Evolutionary conservation across 805 yeast genomes (phyloP), one percentile per base, ranked within the genome.

Genomic region (Cyberlindnera veronae): DNA sequence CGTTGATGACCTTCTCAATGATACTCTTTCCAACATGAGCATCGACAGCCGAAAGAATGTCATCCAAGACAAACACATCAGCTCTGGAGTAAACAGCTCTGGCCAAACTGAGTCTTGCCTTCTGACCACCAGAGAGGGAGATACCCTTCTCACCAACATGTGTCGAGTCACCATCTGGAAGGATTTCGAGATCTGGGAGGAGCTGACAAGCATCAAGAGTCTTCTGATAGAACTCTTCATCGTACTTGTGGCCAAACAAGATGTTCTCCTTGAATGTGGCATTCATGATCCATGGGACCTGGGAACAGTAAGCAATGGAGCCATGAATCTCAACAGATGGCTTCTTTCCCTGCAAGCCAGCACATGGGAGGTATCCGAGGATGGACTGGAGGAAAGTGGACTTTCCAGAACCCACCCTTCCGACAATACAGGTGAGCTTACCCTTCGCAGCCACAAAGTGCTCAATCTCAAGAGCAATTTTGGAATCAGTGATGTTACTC

Each of bases 251-350:
- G 16, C 99, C 98, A 65, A 93, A 93, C 36, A 89, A 62, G 55
- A 93, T 85, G 58, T 93, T 93, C 24, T 91, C 96, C 54, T 77
- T 82, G 6, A 93, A 89, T 3, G 95, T 72, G 21, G 95, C 97
- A 59, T 93, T 93, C 84, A 88, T 83, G 47, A 93, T 89, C 98
- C 99, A 93, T 1, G 99, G 93, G 24, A 84, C 80, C 64, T 90
- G 98, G 3, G 96, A 79, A 29, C 84, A 95, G 61, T 90, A 91
- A 0, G 96, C 96, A 5, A 85, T 87, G 18, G 72, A 63, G 24
- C 98, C 98, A 39, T 76, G 72, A 15, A 79, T 71, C 56, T 82
- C 44, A 12, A 47, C 17, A 4, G 41, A 7, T 32, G 56, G 53
- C 16, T 29, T 14, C 7, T 41, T 28, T 3, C 61, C 57, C 40